phyloP scores from a whole-genome alignment of 345 rosid genomes.

The Alliaria petiolata region DNA sequence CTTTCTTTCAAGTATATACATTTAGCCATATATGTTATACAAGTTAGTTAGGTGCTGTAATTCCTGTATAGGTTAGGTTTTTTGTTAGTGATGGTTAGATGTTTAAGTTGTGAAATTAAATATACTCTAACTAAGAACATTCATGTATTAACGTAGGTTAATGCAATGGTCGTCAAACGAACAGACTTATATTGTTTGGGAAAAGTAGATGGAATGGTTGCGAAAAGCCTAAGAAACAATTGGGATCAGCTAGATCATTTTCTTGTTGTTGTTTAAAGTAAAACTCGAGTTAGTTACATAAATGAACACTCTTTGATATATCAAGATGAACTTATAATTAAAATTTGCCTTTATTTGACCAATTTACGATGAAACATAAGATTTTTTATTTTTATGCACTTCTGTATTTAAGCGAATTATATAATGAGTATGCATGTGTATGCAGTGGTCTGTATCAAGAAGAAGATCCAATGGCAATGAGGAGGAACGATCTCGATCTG shows the following conservation, averaged over 20 bases:
- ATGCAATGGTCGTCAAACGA: constrained; percentile 4
- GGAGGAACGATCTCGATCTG: constrained; percentile 67
- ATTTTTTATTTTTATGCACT: background rate
- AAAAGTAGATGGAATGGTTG: constrained; percentile 6
- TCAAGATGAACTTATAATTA: background rate
- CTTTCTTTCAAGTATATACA: background rate
- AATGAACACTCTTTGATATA: background rate
- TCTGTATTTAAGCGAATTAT: background rate
- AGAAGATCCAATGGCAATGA: constrained; percentile 45
- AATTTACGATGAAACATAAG: background rate
- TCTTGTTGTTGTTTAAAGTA: background rate
- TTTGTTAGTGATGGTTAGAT: constrained; percentile 3
- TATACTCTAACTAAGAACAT: background rate
- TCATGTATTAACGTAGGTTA: constrained; percentile 3
- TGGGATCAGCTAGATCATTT: background rate
- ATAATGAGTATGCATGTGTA: background rate
- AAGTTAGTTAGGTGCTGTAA: background rate
- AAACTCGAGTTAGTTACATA: background rate
- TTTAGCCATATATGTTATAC: background rate
- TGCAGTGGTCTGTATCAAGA: constrained; percentile 62
- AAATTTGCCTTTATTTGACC: background rate
- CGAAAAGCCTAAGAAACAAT: background rate
- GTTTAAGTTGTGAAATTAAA: background rate
- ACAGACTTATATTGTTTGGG: background rate
- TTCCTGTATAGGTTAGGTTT: background rate